Evolutionary conservation across 1,284 basidiomycete genomes (phyloP).

Genomic region (Pyrrhoderma noxium): DNA sequence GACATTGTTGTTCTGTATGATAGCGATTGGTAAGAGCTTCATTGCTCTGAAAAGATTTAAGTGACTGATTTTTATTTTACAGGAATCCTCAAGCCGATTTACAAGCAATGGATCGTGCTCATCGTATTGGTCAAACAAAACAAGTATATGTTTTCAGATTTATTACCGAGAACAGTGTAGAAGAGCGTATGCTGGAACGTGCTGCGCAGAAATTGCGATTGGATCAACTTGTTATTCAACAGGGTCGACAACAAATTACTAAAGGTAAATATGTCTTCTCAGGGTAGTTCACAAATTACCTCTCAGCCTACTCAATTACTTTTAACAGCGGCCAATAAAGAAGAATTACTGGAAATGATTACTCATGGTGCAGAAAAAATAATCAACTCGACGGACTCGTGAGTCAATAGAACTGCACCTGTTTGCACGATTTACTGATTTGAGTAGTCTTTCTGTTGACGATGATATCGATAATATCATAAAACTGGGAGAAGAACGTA

Average conservation of each 20-base stretch:
- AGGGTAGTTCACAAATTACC: neutral
- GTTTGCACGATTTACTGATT: constrained; percentile 3
- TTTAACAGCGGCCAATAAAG: constrained; percentile 88
- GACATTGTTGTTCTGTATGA: constrained; percentile 98
- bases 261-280: constrained; percentile 41
- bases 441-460: constrained; percentile 68
- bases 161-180: constrained; percentile 90
- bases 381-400: constrained; percentile 72
- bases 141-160: constrained; percentile 99
- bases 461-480: constrained; percentile 97
- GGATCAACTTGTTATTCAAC: constrained; percentile 97
- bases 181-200: constrained; percentile 94
- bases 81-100: constrained; percentile 98
- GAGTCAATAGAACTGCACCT: constrained; percentile 23
- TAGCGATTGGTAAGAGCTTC: constrained; percentile 74
- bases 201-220: constrained; percentile 95
- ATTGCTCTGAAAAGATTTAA: neutral
- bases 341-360: constrained; percentile 97
- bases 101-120: constrained; percentile 98
- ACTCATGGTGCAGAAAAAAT: constrained; percentile 97
- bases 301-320: neutral
- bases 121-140: constrained; percentile 98
- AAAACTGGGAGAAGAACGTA: constrained; percentile 84
- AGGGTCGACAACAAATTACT: constrained; percentile 71
- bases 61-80: neutral